Evolutionary conservation across 495 filamentous ascomycete genomes (phyloP).

Genomic region (Hamigera avellanea): DNA sequence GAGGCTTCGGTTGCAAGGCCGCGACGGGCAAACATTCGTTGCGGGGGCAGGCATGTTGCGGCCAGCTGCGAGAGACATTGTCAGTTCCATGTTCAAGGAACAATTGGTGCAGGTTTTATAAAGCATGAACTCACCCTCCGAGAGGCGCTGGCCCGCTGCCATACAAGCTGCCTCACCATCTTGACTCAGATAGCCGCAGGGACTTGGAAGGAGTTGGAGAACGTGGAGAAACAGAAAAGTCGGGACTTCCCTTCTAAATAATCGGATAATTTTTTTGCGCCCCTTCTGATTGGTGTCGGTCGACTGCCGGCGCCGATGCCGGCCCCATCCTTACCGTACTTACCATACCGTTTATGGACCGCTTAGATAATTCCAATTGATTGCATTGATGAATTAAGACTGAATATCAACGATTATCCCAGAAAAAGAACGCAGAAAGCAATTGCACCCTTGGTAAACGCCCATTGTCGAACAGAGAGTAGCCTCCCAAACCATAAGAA

Average conservation of each 20-base stretch:
- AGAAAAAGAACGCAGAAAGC: too few relatives aligned
- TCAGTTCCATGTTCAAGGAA: not conserved
- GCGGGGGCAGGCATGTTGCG: conserved; percentile 15
- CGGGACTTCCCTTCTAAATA: too few relatives aligned
- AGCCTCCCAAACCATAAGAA: too few relatives aligned
- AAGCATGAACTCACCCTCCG: conserved; percentile 16
- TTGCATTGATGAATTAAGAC: too few relatives aligned
- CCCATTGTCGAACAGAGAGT: too few relatives aligned
- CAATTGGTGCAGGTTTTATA: conserved; percentile 1
- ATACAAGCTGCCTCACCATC: conserved; percentile 26
- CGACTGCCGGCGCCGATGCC: not conserved
- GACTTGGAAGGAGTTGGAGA: not conserved
- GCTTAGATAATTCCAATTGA: too few relatives aligned
- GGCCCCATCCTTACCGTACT: not conserved
- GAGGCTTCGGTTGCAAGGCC: conserved; percentile 24
- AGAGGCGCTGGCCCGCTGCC: conserved; percentile 19
- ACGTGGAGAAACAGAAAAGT: not conserved
- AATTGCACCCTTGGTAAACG: too few relatives aligned
- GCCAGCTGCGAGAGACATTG: conserved; percentile 7
- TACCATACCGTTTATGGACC: too few relatives aligned
- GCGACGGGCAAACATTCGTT: conserved; percentile 10
- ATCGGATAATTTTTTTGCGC: not conserved
- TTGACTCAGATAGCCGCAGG: conserved; percentile 1
- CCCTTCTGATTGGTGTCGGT: not conserved
- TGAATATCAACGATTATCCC: too few relatives aligned